A percentile compares a stretch with the other conserved stretches of the same genome.
Evolutionary conservation across 768 basidiomycete genomes (phyloP).

Genomic region (Lentinula detonsa): DNA sequence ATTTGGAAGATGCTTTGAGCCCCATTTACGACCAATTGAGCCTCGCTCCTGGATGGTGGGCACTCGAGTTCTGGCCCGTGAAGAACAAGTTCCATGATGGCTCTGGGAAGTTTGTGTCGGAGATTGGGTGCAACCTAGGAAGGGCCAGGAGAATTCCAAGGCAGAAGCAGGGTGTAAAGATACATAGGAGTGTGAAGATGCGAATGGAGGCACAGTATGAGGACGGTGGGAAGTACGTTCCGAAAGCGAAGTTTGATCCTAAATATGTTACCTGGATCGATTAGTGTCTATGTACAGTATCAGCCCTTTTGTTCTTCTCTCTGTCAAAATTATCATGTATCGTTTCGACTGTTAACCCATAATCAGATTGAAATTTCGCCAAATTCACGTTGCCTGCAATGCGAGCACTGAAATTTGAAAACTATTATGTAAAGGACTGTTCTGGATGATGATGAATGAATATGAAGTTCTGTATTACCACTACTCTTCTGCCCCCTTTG

Average conservation of each 20-base stretch:
- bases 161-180: slow-evolving; percentile 23
- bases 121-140: slow-evolving; percentile 29
- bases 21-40: slow-evolving; percentile 52
- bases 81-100: slow-evolving; percentile 33
- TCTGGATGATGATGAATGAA: no score
- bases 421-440: no score
- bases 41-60: slow-evolving; percentile 51
- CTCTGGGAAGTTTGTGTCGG: not conserved
- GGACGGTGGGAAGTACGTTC: slow-evolving; percentile 1
- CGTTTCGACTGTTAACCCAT: no score
- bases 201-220: slow-evolving; percentile 32
- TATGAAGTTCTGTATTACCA: no score
- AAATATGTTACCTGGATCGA: slow-evolving; percentile 3
- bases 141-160: slow-evolving; percentile 34
- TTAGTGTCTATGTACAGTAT: not conserved
- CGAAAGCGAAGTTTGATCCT: not conserved
- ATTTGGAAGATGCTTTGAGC: slow-evolving; percentile 51
- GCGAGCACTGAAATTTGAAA: no score
- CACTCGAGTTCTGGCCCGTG: slow-evolving; percentile 47
- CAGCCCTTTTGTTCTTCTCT: not conserved
- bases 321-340: not conserved
- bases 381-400: no score
- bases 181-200: slow-evolving; percentile 42
- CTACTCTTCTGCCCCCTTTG: no score
- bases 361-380: no score